These are phyloP conservation scores for Lepidium sativum DNA, from an alignment of 345 rosid genomes.

Conservation along the genomic window DNA sequence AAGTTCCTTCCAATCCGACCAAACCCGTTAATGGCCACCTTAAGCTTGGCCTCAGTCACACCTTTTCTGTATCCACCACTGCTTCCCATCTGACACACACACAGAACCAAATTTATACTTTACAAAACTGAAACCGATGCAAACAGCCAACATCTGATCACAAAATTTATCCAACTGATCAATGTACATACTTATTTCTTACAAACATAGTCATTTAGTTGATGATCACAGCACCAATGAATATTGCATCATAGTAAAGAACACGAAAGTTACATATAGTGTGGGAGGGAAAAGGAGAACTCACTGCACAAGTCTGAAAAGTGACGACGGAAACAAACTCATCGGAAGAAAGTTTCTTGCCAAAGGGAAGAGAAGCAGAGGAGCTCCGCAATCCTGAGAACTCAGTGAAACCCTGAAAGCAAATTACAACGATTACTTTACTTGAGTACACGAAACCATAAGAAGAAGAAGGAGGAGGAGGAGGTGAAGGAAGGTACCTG, in stretches of 20 bases:
- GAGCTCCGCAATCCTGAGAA: constrained; percentile 70
- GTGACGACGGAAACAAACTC: constrained; percentile 54
- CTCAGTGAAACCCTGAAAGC: constrained; percentile 54
- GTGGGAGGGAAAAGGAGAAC: constrained; percentile 14
- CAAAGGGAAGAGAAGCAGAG: constrained; percentile 47
- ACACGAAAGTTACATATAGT: neutral
- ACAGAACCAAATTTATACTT: neutral
- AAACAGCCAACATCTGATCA: neutral
- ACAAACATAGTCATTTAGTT: neutral
- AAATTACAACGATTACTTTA: neutral
- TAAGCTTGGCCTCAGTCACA: constrained; percentile 69
- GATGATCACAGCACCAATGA: neutral
- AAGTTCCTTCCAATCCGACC: constrained; percentile 94
- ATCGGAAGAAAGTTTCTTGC: constrained; percentile 52
- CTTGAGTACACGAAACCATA: neutral
- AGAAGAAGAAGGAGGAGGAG: neutral
- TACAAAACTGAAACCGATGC: neutral
- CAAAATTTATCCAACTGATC: neutral
- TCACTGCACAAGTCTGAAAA: constrained; percentile 78
- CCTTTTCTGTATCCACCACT: constrained; percentile 59
- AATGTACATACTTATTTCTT: neutral
- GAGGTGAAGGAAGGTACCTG: constrained; percentile 47
- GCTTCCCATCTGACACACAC: constrained; percentile 48
- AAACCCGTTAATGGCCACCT: constrained; percentile 90
- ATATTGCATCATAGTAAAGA: neutral